These are phyloP conservation scores for Tolypocladium pustulatum DNA, from an alignment of 2,329 filamentous ascomycete genomes.

Conservation along the genomic window DNA sequence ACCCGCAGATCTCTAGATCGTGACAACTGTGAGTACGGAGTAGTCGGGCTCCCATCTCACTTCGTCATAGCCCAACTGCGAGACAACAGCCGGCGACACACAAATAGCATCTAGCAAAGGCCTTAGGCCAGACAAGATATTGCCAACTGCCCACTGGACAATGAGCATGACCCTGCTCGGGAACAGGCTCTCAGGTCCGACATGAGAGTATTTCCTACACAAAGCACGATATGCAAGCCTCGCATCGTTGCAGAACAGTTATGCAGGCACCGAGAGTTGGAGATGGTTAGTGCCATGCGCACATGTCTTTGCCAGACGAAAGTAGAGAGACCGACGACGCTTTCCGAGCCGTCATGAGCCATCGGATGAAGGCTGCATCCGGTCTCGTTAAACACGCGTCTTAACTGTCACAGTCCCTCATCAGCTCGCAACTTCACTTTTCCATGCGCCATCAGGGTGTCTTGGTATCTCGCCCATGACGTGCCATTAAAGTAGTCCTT, in stretches of 20 bases:
- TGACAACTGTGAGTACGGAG: not conserved
- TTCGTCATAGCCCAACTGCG: not conserved
- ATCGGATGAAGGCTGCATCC: not conserved
- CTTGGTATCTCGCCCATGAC: not conserved
- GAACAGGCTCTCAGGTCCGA: not conserved
- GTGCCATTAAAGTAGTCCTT: not conserved
- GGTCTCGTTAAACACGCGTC: not conserved
- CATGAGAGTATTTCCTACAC: not conserved
- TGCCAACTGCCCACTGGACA: not conserved
- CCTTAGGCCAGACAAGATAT: not conserved
- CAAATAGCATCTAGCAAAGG: not conserved
- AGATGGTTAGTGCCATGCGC: not conserved
- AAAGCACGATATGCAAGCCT: not conserved
- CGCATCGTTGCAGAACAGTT: not conserved
- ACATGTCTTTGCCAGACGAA: not conserved
- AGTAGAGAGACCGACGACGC: not conserved
- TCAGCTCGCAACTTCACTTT: not conserved
- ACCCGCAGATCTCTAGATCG: not conserved
- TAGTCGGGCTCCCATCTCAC: not conserved
- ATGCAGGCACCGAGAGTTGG: not conserved
- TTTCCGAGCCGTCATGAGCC: not conserved
- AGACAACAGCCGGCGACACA: not conserved
- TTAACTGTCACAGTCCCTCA: not conserved
- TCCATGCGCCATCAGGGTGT: not conserved
- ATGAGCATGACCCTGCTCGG: not conserved